phyloP scores from a whole-genome alignment of 192 early-diverging fungal species.

The Mortierella hygrophila region DNA sequence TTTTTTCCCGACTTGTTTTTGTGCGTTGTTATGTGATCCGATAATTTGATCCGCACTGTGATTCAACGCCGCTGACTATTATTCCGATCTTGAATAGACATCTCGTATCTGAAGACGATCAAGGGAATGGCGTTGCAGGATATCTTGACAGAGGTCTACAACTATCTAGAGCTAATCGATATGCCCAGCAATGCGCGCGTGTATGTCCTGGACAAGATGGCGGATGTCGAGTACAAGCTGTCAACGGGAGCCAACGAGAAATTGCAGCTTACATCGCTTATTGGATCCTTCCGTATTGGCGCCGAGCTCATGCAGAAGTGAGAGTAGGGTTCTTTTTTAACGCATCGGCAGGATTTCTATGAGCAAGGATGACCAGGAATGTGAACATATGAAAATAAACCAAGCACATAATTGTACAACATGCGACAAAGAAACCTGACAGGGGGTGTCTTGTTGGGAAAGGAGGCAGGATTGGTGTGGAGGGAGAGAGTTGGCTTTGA shows the following conservation, averaged over 20 bases:
- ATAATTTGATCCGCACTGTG: background rate
- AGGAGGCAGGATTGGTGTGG: background rate
- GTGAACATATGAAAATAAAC: background rate
- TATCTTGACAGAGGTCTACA: slow-evolving; percentile 86
- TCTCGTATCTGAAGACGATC: slow-evolving; percentile 79
- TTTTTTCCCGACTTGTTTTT: background rate
- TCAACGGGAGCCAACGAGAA: slow-evolving; percentile 86
- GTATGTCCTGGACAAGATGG: slow-evolving; percentile 83
- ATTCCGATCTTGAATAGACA: slow-evolving; percentile 62
- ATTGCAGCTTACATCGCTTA: slow-evolving; percentile 87
- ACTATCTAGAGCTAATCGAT: slow-evolving; percentile 75
- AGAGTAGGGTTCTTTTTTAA: background rate
- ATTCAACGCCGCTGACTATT: background rate
- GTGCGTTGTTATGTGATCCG: background rate
- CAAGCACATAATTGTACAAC: background rate
- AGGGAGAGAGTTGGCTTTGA: background rate
- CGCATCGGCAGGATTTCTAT: background rate
- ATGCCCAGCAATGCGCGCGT: slow-evolving; percentile 77
- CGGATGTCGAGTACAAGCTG: slow-evolving; percentile 94
- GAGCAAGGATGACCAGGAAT: background rate
- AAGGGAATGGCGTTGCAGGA: slow-evolving; percentile 93
- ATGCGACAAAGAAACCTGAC: background rate
- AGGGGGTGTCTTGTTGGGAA: background rate
- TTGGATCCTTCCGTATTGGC: slow-evolving; percentile 89
- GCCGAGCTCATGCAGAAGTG: slow-evolving; percentile 65